Percentiles rank a stretch among this genome's conserved stretches.
phyloP scores from a whole-genome alignment of 2,329 filamentous ascomycete genomes.

The Emmonsiellopsis sp. region DNA sequence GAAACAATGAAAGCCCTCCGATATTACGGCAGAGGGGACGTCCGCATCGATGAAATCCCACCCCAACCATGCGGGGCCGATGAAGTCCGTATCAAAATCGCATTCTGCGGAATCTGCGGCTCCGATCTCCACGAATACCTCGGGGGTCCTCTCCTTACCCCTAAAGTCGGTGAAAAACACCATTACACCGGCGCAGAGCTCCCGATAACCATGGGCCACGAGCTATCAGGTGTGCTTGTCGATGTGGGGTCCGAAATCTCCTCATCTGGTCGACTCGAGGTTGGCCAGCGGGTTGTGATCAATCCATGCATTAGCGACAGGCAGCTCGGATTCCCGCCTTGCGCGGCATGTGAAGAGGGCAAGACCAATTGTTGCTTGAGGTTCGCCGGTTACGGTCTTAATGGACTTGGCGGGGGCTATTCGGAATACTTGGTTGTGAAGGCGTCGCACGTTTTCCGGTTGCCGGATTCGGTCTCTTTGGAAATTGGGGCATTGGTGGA shows the following conservation, averaged over 20 bases:
- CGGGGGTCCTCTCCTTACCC: constrained; percentile 40
- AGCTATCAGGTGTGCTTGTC: constrained; percentile 52
- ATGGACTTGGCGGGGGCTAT: constrained; percentile 27
- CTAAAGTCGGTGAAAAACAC: constrained; percentile 39
- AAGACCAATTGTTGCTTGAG: constrained; percentile 50
- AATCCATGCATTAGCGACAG: constrained; percentile 52
- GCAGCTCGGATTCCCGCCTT: constrained; percentile 24
- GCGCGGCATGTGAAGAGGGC: constrained; percentile 44
- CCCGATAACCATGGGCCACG: constrained; percentile 55
- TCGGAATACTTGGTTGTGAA: constrained; percentile 19
- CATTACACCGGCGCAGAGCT: constrained; percentile 47
- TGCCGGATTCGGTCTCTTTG: constrained; percentile 16
- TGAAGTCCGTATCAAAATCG: constrained; percentile 36
- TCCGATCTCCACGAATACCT: constrained; percentile 46
- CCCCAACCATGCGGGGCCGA: constrained; percentile 35
- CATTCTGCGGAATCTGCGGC: constrained; percentile 28
- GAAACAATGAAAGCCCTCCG: constrained; percentile 26
- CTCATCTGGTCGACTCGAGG: constrained; percentile 25
- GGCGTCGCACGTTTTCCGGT: constrained; percentile 16
- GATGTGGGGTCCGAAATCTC: constrained; percentile 46
- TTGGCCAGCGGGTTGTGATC: constrained; percentile 50
- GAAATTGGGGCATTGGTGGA: constrained; percentile 46
- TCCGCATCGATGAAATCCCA: constrained; percentile 26
- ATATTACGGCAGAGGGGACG: constrained; percentile 26
- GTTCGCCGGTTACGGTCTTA: constrained; percentile 45